phyloP scores from a whole-genome alignment of 106 monocot species.

The Platanthera zijinensis region DNA sequence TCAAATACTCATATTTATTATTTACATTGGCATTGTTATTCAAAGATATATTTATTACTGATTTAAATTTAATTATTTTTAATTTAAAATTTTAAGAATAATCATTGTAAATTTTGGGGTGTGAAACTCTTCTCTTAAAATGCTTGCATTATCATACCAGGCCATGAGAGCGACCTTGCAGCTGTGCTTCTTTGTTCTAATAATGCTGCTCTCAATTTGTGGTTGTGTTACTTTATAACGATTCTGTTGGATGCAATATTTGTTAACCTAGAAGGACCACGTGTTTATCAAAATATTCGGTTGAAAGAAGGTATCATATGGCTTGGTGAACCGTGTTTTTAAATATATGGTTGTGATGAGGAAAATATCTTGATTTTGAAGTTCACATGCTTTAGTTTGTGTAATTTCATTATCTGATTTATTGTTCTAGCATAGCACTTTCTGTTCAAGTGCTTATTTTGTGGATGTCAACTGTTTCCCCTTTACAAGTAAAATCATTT shows the following conservation, averaged over 20 bases:
- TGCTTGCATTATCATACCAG: not conserved
- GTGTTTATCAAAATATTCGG: not conserved
- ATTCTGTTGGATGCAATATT: not conserved
- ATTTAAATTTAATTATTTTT: no score
- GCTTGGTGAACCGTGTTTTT: not conserved
- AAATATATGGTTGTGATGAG: not conserved
- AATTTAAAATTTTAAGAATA: no score
- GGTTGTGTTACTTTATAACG: not conserved
- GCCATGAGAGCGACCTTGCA: not conserved
- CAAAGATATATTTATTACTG: no score
- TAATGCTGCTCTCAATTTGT: not conserved
- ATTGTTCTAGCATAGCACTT: not conserved
- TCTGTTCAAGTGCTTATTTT: not conserved
- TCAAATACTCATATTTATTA: no score
- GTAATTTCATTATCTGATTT: not conserved
- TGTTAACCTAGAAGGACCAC: not conserved
- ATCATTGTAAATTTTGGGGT: no score
- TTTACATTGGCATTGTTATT: no score
- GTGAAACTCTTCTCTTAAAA: no score
- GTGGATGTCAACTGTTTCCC: not conserved
- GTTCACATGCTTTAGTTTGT: not conserved
- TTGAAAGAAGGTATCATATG: not conserved
- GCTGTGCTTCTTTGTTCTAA: not conserved
- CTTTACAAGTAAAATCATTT: not conserved
- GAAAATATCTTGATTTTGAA: not conserved